Base-by-base conservation (phyloP, 2,329 filamentous ascomycete genomes). In the Celoporthe dispersa region DNA sequence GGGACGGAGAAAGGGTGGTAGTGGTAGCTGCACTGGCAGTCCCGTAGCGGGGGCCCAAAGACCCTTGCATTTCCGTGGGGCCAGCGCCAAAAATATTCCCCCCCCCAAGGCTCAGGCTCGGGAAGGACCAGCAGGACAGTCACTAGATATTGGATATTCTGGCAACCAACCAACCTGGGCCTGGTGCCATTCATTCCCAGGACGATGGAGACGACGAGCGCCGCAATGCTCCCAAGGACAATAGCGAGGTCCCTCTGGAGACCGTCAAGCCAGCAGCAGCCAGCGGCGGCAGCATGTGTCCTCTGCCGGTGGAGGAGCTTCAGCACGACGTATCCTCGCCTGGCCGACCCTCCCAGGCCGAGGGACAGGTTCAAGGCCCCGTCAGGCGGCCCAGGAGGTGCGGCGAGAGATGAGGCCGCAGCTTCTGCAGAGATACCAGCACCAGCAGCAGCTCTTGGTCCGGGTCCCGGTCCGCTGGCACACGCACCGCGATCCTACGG, bases 401-500 rank as follows among this genome's bases (percentile, higher is more conserved):
- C 9, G n/a, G 28, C 48, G n/a, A 25, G 48, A 12, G n/a, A 6
- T 48, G 44, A 48, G 9, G 3, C 44, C 44, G 44, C 44, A 48
- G 41, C 39, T 41, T 41, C 39, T 31, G 8, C 60, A 44, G 60
- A n/a, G 22, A 48, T 22, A 12, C 33, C 73, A n/a, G n/a, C n/a
- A 28, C 35, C 69, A 60, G 25, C 67, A 66, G 48, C 65, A 64
- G 14, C 72, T 33, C 60, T 63, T 28, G 67, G 22, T 51, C 67
- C 65, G 37, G 68, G 74, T 55, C 74, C 84, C 48, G 83, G 84
- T 22, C 80, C 84, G 7, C 80, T 89, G 51, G 87, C 86, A 74
- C 80, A 88, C 71, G 89, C 88, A 7, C 89, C 89, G 14, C 83
- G 88, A 72, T 83, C 84, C 37, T 90, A 89, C 74, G 89, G 89